phyloP scores from a whole-genome alignment of 2,329 filamentous ascomycete genomes.

The Diaporthe nobilis region DNA sequence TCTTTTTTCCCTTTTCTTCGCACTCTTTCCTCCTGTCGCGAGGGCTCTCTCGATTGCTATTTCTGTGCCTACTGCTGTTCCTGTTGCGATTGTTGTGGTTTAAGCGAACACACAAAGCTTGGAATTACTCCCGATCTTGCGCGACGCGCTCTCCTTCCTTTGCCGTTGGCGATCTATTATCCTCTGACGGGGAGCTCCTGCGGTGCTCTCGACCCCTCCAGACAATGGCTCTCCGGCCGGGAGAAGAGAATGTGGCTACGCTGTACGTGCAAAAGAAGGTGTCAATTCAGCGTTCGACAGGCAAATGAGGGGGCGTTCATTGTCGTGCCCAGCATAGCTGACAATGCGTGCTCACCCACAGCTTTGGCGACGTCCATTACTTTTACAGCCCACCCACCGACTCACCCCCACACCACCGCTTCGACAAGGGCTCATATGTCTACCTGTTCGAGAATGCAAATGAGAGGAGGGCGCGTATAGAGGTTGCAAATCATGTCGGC shows the following conservation, averaged over 20 bases:
- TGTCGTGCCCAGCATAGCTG: constrained; percentile 44
- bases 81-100: neutral
- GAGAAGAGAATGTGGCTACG: constrained; percentile 63
- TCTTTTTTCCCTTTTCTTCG: neutral
- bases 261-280: constrained; percentile 53
- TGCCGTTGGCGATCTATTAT: neutral
- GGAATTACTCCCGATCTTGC: neutral
- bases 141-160: neutral
- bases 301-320: constrained; percentile 3
- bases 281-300: too few species aligned
- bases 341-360: constrained; percentile 52
- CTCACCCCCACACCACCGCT: constrained; percentile 82
- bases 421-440: constrained; percentile 84
- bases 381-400: constrained; percentile 78
- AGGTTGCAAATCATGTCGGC: constrained; percentile 82
- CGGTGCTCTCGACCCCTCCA: neutral
- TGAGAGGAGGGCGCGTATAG: constrained; percentile 77
- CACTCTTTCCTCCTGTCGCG: neutral
- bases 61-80: neutral
- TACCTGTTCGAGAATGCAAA: constrained; percentile 83
- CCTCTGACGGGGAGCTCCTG: neutral
- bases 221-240: constrained; percentile 59
- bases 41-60: neutral
- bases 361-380: constrained; percentile 85
- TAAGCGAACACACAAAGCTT: neutral